These are phyloP conservation scores for Lentinula aciculospora DNA, from an alignment of 768 basidiomycete genomes.

Conservation along the genomic window DNA sequence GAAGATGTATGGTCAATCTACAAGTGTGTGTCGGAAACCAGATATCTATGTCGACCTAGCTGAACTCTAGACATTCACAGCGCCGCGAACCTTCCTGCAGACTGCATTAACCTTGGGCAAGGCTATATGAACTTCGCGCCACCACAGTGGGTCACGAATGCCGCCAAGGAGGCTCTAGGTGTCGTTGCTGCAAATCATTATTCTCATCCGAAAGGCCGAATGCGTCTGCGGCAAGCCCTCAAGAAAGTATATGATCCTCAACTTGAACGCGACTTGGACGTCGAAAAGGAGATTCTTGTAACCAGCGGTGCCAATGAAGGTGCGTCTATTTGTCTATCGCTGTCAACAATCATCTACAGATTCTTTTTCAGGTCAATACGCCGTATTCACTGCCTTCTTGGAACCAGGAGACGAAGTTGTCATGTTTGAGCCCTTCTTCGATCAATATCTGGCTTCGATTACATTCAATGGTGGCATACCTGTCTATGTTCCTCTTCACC, in stretches of 20 bases:
- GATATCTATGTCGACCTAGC: neutral
- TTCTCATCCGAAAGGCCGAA: constrained; percentile 85
- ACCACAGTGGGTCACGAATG: constrained; percentile 71
- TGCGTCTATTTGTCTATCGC: constrained; percentile 22
- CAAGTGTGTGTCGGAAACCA: constrained; percentile 44
- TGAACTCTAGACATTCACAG: constrained; percentile 29
- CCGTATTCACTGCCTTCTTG: constrained; percentile 88
- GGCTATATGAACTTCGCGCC: constrained; percentile 94
- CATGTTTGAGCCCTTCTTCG: constrained; percentile 98
- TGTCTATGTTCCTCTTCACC: constrained; percentile 93
- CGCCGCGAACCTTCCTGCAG: constrained; percentile 79
- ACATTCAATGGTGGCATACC: constrained; percentile 93
- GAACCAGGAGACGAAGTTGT: constrained; percentile 95
- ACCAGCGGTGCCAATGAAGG: constrained; percentile 98
- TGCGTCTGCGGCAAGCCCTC: constrained; percentile 84
- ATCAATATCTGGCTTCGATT: constrained; percentile 90
- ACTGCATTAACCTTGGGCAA: constrained; percentile 95
- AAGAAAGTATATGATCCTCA: constrained; percentile 73
- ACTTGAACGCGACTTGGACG: constrained; percentile 64
- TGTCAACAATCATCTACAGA: constrained; percentile 4
- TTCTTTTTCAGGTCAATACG: constrained; percentile 70
- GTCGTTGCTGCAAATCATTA: constrained; percentile 74
- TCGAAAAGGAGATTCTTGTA: constrained; percentile 86
- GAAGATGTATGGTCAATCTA: constrained; percentile 91
- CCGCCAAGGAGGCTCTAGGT: constrained; percentile 64